These are phyloP conservation scores for Polyporus arcularius DNA, from an alignment of 768 basidiomycete genomes.

Conservation along the genomic window DNA sequence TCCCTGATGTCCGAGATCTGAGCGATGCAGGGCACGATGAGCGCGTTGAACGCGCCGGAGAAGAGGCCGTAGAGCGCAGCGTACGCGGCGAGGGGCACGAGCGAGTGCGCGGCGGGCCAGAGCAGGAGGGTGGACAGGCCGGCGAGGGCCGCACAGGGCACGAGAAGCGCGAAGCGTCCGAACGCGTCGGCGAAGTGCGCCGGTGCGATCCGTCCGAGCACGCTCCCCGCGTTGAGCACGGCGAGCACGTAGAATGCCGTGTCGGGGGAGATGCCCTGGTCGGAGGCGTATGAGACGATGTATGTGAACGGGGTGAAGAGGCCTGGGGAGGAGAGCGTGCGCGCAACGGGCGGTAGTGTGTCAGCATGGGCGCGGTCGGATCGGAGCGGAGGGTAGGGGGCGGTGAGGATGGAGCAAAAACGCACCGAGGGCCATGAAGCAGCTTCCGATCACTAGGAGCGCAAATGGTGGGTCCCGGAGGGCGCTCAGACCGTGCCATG, in stretches of 20 bases:
- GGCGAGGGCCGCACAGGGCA: constrained; percentile 62
- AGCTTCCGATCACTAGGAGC: constrained; percentile 56
- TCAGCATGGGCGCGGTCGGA: not conserved
- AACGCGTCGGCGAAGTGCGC: constrained; percentile 64
- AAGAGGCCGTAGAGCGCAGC: constrained; percentile 61
- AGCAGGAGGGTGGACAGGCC: constrained; percentile 57
- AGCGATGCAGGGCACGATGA: constrained; percentile 68
- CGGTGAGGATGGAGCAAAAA: not conserved
- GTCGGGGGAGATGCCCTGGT: constrained; percentile 36
- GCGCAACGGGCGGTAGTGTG: not conserved
- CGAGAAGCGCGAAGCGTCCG: constrained; percentile 68
- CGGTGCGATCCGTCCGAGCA: constrained; percentile 65
- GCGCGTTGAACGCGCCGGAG: constrained; percentile 67
- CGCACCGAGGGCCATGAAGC: constrained; percentile 61
- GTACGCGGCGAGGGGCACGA: constrained; percentile 46
- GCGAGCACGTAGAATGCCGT: constrained; percentile 58
- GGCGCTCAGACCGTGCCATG: constrained; percentile 27
- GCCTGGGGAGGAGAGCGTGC: constrained; percentile 38
- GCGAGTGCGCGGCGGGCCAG: constrained; percentile 51
- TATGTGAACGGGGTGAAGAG: constrained; percentile 74
- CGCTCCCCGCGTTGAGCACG: constrained; percentile 65
- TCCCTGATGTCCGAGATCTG: constrained; percentile 62
- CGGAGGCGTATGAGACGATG: constrained; percentile 58
- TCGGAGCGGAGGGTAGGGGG: not conserved
- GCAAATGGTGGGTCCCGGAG: constrained; percentile 45